phyloP scores from a whole-genome alignment of 2,329 filamentous ascomycete species.

The Samsoniella hepiali region DNA sequence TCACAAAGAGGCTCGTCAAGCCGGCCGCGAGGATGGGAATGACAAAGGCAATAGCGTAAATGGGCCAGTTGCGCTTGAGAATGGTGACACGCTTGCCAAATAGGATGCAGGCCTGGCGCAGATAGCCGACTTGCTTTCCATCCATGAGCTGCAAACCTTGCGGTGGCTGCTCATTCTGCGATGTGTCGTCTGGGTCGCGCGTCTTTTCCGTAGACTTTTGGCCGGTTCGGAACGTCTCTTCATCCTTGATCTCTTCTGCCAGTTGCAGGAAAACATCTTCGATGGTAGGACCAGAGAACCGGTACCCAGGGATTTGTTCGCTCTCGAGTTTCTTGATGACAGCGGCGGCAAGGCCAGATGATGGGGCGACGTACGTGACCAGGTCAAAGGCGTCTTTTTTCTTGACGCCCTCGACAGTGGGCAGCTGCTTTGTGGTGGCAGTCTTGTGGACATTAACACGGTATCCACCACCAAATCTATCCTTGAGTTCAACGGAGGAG shows the following conservation, averaged over 20 bases:
- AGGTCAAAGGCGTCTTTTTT: slow-evolving; percentile 65
- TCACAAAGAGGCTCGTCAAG: slow-evolving; percentile 73
- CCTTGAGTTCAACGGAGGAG: slow-evolving; percentile 81
- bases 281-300: slow-evolving; percentile 83
- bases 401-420: slow-evolving; percentile 52
- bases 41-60: slow-evolving; percentile 69
- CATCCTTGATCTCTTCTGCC: slow-evolving; percentile 70
- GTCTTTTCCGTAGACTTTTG: slow-evolving; percentile 26
- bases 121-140: slow-evolving; percentile 66
- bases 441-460: slow-evolving; percentile 70
- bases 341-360: slow-evolving; percentile 66
- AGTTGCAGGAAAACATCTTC: slow-evolving; percentile 89
- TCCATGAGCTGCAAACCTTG: slow-evolving; percentile 57
- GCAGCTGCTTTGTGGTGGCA: slow-evolving; percentile 44
- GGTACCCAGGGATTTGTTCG: slow-evolving; percentile 69
- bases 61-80: slow-evolving; percentile 72
- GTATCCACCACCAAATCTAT: slow-evolving; percentile 78
- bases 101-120: slow-evolving; percentile 68
- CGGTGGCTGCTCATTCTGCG: slow-evolving; percentile 25
- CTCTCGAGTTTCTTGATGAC: slow-evolving; percentile 69
- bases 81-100: slow-evolving; percentile 77
- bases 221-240: slow-evolving; percentile 35
- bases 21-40: slow-evolving; percentile 78
- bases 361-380: slow-evolving; percentile 67
- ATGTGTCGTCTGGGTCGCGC: slow-evolving; percentile 21